A percentile compares a stretch with the other conserved stretches of the same genome.
phyloP scores from a whole-genome alignment of 1,139 yeast species.

The Pneumocystis sp. region DNA sequence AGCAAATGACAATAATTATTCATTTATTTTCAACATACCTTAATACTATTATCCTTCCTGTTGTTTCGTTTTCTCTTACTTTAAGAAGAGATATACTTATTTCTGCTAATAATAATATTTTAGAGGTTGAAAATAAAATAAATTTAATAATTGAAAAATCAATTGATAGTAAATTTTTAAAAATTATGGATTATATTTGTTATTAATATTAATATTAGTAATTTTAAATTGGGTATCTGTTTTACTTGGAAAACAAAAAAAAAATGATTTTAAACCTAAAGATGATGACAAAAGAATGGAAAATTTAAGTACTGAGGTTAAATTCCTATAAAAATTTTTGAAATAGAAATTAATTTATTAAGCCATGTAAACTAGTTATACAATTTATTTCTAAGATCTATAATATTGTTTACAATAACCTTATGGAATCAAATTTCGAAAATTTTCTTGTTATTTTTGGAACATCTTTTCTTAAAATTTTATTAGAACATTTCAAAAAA shows the following conservation, averaged over 20 bases:
- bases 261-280: slow-evolving; percentile 43
- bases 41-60: slow-evolving; percentile 56
- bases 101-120: slow-evolving; percentile 51
- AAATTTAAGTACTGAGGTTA: slow-evolving; percentile 19
- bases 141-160: slow-evolving; percentile 52
- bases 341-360: slow-evolving; percentile 46
- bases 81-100: slow-evolving; percentile 45
- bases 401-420: slow-evolving; percentile 21
- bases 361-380: slow-evolving; percentile 49
- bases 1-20: slow-evolving; percentile 47
- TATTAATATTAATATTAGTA: slow-evolving; percentile 16
- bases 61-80: slow-evolving; percentile 38
- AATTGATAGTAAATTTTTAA: slow-evolving; percentile 22
- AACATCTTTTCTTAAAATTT: slow-evolving; percentile 38
- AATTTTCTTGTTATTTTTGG: slow-evolving; percentile 48
- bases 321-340: slow-evolving; percentile 15
- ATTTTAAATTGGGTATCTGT: slow-evolving; percentile 19
- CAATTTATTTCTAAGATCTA: slow-evolving; percentile 32
- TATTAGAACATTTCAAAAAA: slow-evolving; percentile 62
- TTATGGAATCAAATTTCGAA: slow-evolving; percentile 41
- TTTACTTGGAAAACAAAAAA: slow-evolving; percentile 46
- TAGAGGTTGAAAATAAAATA: slow-evolving; percentile 53
- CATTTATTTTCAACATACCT: slow-evolving; percentile 56
- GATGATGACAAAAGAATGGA: slow-evolving; percentile 21
- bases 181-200: neutral